These are phyloP conservation scores for Saitoella complicata DNA, from an alignment of 805 yeast species.

Conservation along the genomic window DNA sequence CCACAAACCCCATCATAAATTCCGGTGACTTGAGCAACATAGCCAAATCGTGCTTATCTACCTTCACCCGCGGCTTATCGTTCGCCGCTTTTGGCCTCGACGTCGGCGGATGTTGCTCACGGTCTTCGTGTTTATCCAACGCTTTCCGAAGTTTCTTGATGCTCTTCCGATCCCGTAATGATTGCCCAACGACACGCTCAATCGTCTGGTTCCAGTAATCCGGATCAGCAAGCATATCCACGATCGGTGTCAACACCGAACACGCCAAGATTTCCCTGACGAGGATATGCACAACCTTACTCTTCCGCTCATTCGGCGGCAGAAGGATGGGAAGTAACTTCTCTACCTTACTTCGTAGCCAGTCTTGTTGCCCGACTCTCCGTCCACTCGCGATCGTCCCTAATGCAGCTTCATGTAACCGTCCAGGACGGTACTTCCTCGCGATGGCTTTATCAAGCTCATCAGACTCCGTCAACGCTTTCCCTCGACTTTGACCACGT, in stretches of 20 bases:
- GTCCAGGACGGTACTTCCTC: constrained; percentile 30
- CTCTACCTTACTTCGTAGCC: constrained; percentile 30
- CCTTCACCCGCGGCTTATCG: constrained; percentile 17
- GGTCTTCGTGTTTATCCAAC: constrained; percentile 38
- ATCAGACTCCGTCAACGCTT: constrained; percentile 20
- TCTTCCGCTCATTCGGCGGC: constrained; percentile 26
- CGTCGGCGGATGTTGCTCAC: constrained; percentile 1
- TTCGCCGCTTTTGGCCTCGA: constrained; percentile 16
- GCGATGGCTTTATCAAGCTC: constrained; percentile 30
- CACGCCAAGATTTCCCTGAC: constrained; percentile 48
- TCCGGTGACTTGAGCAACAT: no score
- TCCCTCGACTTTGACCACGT: constrained; percentile 15
- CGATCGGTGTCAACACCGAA: constrained; percentile 37
- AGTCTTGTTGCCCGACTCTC: constrained; percentile 31
- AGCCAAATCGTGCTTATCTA: constrained; percentile 1
- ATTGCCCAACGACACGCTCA: constrained; percentile 41
- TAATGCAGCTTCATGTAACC: constrained; percentile 42
- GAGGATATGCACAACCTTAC: constrained; percentile 34
- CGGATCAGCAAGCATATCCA: constrained; percentile 43
- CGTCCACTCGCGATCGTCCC: constrained; percentile 21
- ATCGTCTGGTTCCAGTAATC: constrained; percentile 62
- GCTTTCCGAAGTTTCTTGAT: constrained; percentile 58
- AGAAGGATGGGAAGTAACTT: constrained; percentile 35
- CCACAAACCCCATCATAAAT: no score
- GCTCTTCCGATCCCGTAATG: constrained; percentile 56